Base-by-base conservation (phyloP, 192 early-diverging fungal species). In the Coemansia sp. region DNA sequence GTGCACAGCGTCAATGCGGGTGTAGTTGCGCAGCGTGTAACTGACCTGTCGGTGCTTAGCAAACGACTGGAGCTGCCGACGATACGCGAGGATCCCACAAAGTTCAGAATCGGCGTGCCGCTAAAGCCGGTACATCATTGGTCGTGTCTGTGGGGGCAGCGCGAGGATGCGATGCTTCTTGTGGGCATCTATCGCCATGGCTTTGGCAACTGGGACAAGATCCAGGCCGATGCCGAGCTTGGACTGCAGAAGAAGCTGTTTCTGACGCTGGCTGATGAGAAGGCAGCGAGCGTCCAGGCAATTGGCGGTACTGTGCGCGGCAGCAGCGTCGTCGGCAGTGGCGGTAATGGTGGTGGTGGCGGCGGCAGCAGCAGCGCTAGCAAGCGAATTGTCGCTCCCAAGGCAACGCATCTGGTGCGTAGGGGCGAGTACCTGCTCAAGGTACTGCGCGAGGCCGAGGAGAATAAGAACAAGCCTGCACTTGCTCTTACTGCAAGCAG, bases 151-250 rank as follows among this genome's bases (percentile, higher is more conserved):
- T 99, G 98, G 98, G 88, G 90, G 5, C 89, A 89, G 60, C 89
- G 89, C 46, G 98, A 99, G 69, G 98, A 99, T 74, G 87, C 96
- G 21, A 93, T 95, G 92, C 86, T 99, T 35, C 81, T 99, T 20
- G 92, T 98, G 33, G 98, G 98, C 59, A 91, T 99, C 49, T 93
- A 94, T 75, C 85, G 87, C 58, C 89, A 98, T 73, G 98, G 98
- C 26, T 97, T 94, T 80, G 95, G 96, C 15, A 90, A 86, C 63
- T 98, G 95, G 96, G 77, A 87, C 56, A 73, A 84, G 60, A 96
- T 99, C 12, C 91, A 92, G 55, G 87, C 88, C 4, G 97, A 99
- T 69, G 30, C 76, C 2, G 71, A 84, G 0, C 78, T 99, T n/a
- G 90, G 91, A 0, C 87, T 99, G 56, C 59, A 84, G 5, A 87